Conservation (phyloP, 148 eudicot species). For the Arctostaphylos glauca region DNA sequence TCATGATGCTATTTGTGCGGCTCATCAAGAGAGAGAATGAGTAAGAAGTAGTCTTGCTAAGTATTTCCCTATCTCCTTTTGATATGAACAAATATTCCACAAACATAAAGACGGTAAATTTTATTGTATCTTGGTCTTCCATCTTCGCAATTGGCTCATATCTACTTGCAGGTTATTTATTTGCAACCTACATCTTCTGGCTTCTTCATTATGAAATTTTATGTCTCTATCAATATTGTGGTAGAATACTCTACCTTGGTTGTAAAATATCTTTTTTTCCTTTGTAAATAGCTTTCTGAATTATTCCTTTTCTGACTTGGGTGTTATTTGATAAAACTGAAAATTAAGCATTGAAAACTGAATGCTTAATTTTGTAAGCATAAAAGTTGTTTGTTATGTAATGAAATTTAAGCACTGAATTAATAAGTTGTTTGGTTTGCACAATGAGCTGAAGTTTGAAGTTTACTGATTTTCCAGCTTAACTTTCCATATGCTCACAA, state of each 20-base stretch:
- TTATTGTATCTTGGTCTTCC: neutral
- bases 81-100: neutral
- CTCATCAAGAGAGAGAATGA: neutral
- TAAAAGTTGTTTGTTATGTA: too few relatives aligned
- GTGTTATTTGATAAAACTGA: too few relatives aligned
- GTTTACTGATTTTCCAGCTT: too few relatives aligned
- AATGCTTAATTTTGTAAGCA: too few relatives aligned
- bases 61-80: neutral
- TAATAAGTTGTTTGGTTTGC: too few relatives aligned
- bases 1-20: neutral
- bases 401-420: too few relatives aligned
- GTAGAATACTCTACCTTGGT: neutral
- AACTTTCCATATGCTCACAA: too few relatives aligned
- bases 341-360: too few relatives aligned
- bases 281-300: neutral
- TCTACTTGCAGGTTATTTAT: neutral
- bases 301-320: constrained; percentile 5
- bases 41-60: neutral
- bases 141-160: neutral
- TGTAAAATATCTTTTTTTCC: neutral
- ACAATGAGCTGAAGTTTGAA: too few relatives aligned
- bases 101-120: neutral
- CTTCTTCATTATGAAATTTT: neutral
- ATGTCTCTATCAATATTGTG: neutral
- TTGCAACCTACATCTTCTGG: neutral